Conservation (phyloP, 768 basidiomycete genomes). For the Chlorophyllum brunneum region DNA sequence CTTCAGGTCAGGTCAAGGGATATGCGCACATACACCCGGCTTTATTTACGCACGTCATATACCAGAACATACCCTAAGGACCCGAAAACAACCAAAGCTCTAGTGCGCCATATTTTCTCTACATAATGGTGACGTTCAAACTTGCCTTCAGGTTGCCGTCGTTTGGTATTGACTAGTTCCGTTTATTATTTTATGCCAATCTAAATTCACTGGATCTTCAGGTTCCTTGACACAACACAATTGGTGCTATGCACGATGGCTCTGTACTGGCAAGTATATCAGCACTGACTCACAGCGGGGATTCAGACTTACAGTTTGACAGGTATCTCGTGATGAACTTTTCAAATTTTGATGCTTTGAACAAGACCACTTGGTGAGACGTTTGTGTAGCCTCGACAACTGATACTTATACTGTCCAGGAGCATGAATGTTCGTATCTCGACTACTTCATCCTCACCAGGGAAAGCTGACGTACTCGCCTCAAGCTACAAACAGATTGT, state of each 20-base stretch:
- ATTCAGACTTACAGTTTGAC: background rate
- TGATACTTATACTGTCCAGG: constrained; percentile 21
- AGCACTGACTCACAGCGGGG: background rate
- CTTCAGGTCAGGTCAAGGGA: constrained; percentile 29
- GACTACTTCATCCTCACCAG: background rate
- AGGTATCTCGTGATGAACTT: constrained; percentile 49
- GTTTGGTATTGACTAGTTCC: constrained; percentile 7
- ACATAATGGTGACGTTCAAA: background rate
- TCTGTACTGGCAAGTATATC: constrained; percentile 40
- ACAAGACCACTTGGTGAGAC: constrained; percentile 37
- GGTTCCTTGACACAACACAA: constrained; percentile 44
- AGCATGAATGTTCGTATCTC: constrained; percentile 35
- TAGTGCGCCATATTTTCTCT: constrained; percentile 24
- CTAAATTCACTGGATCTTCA: constrained; percentile 13
- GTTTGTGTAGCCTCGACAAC: background rate
- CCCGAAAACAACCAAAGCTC: constrained; percentile 31
- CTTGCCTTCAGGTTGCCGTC: constrained; percentile 2
- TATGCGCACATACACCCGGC: background rate
- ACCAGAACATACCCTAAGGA: constrained; percentile 38
- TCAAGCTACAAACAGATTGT: constrained; percentile 49
- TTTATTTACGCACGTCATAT: background rate
- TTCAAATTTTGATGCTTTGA: constrained; percentile 31
- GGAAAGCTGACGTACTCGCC: background rate
- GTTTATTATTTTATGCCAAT: background rate
- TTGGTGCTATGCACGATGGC: constrained; percentile 39